A percentile compares a stretch with the other conserved stretches of the same genome.
These are phyloP conservation scores for Cryomyces antarcticus DNA, from an alignment of 495 filamentous ascomycete genomes.

Conservation along the genomic window DNA sequence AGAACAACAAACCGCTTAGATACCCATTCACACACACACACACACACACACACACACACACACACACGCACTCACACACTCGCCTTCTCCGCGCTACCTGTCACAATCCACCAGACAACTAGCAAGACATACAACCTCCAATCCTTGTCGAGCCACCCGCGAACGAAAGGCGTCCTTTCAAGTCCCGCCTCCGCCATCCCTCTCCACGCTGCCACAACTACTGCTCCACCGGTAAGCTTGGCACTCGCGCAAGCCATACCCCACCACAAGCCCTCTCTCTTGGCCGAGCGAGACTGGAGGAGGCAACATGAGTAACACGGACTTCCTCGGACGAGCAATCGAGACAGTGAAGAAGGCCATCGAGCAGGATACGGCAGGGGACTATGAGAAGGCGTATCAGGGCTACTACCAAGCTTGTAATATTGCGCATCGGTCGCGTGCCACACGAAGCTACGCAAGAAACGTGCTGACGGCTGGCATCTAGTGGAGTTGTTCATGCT, in stretches of 20 bases:
- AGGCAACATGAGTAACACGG: constrained; percentile 74
- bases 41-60: too few species aligned
- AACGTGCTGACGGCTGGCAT: too few species aligned
- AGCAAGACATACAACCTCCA: neutral
- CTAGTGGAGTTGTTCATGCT: constrained; percentile 84
- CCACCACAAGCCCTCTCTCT: neutral
- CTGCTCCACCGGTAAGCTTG: neutral
- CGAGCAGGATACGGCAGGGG: constrained; percentile 80
- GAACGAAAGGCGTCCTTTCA: neutral
- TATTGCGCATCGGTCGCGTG: too few species aligned
- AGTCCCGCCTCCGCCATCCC: neutral
- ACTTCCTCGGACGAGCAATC: constrained; percentile 91
- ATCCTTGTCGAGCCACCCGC: neutral
- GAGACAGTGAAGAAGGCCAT: constrained; percentile 91
- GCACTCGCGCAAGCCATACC: neutral
- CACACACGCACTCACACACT: too few species aligned
- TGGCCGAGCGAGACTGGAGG: too few species aligned
- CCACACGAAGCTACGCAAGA: too few species aligned
- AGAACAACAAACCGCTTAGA: too few species aligned
- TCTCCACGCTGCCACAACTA: neutral
- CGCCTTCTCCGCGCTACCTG: too few species aligned
- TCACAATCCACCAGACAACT: neutral
- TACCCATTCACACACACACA: too few species aligned
- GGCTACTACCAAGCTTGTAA: constrained; percentile 61
- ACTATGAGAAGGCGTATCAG: constrained; percentile 93